Evolutionary conservation across 1,139 yeast species (phyloP), one percentile per base, ranked within the genome.

Genomic region (Candida sanyaensis): DNA sequence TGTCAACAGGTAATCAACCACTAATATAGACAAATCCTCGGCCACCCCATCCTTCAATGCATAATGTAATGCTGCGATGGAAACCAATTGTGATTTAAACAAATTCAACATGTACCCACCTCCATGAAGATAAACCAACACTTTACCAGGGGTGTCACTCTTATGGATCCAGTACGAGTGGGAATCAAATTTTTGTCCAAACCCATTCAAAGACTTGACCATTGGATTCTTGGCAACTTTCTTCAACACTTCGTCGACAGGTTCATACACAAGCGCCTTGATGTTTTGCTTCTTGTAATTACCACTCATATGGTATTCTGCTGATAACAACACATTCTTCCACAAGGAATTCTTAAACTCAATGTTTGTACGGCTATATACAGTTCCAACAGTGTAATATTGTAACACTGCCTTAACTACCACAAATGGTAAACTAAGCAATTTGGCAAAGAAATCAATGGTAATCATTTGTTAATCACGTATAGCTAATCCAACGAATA

Each of bases 1-100:
- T 8, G 75, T 61, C 41, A 73, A 61, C 2, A 75, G 64, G 52
- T 77, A 77, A 57, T 77, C 81, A 27, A 76, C 55, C 1, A 68
- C 51, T 21, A 74, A 54, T 12, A 75, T 59, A 7, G 71, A 62
- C 21, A 64, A 44, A 23, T 56, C 54, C 21, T 46, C 42, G n/a
- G 60, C 54, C 12, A 56, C 54, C n/a, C 55, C 50, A 29, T 51
- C 54, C 8, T 61, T 57, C 39, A 67, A 55, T 3, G 65, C 60
- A 43, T 58, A 59, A 50, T 64, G 62, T 31, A 63, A 51, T 9
- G 65, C 63, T 40, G 63, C 48, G 27, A 64, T 50, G 4, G 61
- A 61, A 10, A 61, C 54, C 33, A 65, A 57, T 48, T 66, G 75
- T 1, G 67, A 49, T 10, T 63, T 69, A 33, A 64, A 60, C 41